Conservation (phyloP, 2,329 filamentous ascomycete genomes). For the Cryphonectria nitschkei region DNA sequence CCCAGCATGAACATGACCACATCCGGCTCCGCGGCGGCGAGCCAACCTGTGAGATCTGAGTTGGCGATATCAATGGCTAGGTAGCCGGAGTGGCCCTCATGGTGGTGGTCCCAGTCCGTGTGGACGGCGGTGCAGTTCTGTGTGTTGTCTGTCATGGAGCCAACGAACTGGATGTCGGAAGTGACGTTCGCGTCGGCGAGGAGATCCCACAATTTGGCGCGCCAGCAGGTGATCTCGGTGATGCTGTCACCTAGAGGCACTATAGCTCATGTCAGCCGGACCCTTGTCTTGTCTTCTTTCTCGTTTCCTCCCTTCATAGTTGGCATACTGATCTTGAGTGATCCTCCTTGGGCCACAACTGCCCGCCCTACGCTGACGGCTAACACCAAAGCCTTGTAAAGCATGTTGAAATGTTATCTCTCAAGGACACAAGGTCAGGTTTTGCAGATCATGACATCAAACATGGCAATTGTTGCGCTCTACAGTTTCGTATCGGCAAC, state of each 20-base stretch:
- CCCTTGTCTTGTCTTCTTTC: neutral
- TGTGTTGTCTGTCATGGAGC: conserved; percentile 44
- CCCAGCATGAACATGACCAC: conserved; percentile 51
- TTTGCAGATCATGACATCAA: neutral
- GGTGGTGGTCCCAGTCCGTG: conserved; percentile 43
- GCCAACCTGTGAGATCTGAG: conserved; percentile 45
- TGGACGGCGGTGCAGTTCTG: conserved; percentile 41
- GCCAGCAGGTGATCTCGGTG: conserved; percentile 52
- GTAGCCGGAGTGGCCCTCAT: conserved; percentile 50
- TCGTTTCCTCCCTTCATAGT: neutral
- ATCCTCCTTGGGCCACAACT: neutral
- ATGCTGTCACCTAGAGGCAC: conserved; percentile 50
- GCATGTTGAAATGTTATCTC: neutral
- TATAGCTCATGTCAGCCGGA: conserved; percentile 19
- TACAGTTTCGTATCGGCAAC: neutral
- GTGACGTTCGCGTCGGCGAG: conserved; percentile 41
- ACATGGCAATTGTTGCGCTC: neutral
- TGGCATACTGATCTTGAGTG: neutral
- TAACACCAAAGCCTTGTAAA: neutral
- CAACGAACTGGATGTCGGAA: conserved; percentile 46
- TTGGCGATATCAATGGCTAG: conserved; percentile 48
- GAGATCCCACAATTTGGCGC: conserved; percentile 46
- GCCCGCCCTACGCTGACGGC: neutral
- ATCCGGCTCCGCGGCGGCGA: conserved; percentile 43
- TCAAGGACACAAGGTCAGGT: neutral